Base-by-base conservation (phyloP, 306 rosid species). In the Dryas octopetala region DNA sequence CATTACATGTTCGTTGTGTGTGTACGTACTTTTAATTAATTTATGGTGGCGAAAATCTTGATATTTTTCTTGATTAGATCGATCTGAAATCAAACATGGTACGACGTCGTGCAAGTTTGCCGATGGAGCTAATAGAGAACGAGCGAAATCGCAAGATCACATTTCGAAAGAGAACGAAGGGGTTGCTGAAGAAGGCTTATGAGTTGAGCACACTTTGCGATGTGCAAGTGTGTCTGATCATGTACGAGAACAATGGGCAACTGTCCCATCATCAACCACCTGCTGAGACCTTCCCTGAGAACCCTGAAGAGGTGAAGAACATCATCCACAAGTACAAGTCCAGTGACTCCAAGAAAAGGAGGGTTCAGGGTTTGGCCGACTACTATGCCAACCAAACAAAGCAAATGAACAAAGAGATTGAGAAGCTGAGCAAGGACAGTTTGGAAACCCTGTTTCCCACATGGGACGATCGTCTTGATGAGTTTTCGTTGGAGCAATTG, bases 191-290 rank as follows among this genome's bases (percentile, higher is more conserved):
- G 71, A 77, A 77, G 17, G 76, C 81, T 4, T 49, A 26, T 26
- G 81, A 77, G 49, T 55, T 77, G 2, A 70, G 50, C 70, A 77
- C 62, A 5, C 81, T 77, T 28, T 77, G 81, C 46, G 81, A 68
- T 63, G 75, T 77, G 32, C 50, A 49, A 41, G 75, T 77, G 32
- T 77, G 81, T n/a, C 10, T 70, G 32, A n/a, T 77, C 45, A 50
- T 77, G 23, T 41, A 48, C 14, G 70, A 76, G 19, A 49, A 51
- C 50, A 19, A 62, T 32, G 45, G 16, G 45, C 11, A 59, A 32
- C 17, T 61, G n/a, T 4, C 47, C 50, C 4, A 23, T 38, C 53
- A 19, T 10, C 3, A 16, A 70, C 2, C 38, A 32, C 38, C 38
- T 32, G 38, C 38, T 32, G 38, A 32, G 38, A 70, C 62, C 49